Base-by-base conservation (phyloP, 441 rosid genomes). In the Croton setiger region DNA sequence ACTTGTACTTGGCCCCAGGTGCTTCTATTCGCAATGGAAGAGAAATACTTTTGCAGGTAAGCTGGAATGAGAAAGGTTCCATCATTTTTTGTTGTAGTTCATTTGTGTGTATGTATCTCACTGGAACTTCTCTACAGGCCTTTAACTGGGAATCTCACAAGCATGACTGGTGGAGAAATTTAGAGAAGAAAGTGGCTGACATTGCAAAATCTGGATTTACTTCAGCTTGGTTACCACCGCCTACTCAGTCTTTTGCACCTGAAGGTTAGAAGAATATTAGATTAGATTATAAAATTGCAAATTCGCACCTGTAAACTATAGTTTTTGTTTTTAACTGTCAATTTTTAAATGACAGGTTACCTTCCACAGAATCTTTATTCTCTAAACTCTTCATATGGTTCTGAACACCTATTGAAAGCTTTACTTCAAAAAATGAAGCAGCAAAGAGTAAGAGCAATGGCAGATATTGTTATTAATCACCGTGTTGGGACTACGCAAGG, bases 111-210 rank as follows among this genome's bases (percentile, higher is more conserved):
- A 23, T 57, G 36, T 57, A 55, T 72, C 54, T 62, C 71, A 71
- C 68, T 41, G 70, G 57, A 70, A 73, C 59, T 74, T 70, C 56
- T 60, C 35, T 21, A 72, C 86, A 92, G 99, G 92, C 87, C 60
- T 92, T 87, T 76, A 88, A 91, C 68, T 94, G 97, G 99, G 99
- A 94, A 71, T 90, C 99, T 78, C 89, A 87, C 47, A 94, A 94
- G 77, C 44, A 86, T 76, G 86, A 90, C 64, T 94, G 99, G 97
- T 94, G 96, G 97, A 84, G 75, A 80, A 92, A 86, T 82, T 82
- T 94, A 68, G 97, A 86, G 52, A 47, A 65, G 59, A 94, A 86
- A 79, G 86, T 90, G 68, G 75, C 85, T 1, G 94, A 90, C 57
- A 86, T 92, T 18, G 87, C 97, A 21, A 84, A 87, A 74, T 86